Percentiles rank a stretch among this genome's conserved stretches.
Evolutionary conservation across 2,329 filamentous ascomycete species (phyloP).

Genomic region (Xylaria sp.): DNA sequence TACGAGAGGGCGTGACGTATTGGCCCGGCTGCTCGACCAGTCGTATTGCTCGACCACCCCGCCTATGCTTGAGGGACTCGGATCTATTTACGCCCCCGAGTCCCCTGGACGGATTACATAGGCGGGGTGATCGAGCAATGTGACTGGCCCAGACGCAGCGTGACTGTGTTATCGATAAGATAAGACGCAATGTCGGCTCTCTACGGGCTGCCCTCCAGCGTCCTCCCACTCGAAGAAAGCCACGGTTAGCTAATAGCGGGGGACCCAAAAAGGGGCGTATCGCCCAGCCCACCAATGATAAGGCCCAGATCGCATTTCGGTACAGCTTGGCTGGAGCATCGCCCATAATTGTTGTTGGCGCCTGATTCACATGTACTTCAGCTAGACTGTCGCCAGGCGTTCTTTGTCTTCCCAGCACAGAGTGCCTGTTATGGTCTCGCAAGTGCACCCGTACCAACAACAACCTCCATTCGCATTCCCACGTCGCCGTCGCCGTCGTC

Average conservation of each 20-base stretch:
- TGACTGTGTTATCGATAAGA: not conserved
- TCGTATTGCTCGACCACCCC: too few relatives aligned
- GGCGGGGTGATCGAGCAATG: not conserved
- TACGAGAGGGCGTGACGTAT: too few relatives aligned
- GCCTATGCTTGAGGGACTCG: not conserved
- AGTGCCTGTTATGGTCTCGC: conserved; percentile 22
- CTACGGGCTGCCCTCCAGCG: not conserved
- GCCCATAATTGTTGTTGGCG: conserved; percentile 20
- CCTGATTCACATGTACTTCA: conserved; percentile 22
- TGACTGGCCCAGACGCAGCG: not conserved
- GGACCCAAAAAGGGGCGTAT: conserved; percentile 28
- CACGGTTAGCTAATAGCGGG: conserved; percentile 10
- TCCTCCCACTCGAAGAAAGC: not conserved
- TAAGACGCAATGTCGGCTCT: not conserved
- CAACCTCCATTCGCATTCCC: conserved; percentile 14
- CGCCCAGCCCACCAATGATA: conserved; percentile 30
- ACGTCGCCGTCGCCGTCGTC: conserved; percentile 6
- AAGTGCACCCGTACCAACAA: conserved; percentile 22
- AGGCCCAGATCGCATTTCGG: conserved; percentile 13
- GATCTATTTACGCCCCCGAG: too few relatives aligned
- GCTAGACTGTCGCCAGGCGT: conserved; percentile 11
- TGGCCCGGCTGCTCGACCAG: too few relatives aligned
- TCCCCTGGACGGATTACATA: not conserved
- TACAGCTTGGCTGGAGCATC: conserved; percentile 25
- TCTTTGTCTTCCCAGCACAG: conserved; percentile 4